Conservation (phyloP, 495 filamentous ascomycete genomes). For the Pyrenula massariospora region DNA sequence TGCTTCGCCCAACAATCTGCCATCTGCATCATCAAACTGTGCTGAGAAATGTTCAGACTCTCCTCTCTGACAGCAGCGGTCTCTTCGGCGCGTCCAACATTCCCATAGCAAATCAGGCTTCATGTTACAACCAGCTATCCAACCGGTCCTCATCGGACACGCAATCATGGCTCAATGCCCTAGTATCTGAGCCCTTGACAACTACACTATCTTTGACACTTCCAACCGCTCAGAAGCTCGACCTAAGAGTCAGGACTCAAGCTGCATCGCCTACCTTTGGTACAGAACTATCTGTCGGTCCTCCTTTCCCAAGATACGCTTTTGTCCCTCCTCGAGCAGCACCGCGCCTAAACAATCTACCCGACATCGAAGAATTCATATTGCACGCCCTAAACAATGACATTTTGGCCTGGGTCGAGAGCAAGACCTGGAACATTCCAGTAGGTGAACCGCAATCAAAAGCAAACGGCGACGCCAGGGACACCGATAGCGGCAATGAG, state of each 20-base stretch:
- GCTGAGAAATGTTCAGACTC: background rate
- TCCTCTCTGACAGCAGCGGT: background rate
- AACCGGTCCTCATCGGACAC: background rate
- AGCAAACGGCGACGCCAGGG: background rate
- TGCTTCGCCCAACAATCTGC: conserved; percentile 55
- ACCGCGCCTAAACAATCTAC: background rate
- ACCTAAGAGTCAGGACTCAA: background rate
- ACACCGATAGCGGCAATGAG: background rate
- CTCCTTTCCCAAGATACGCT: background rate
- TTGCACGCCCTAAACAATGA: background rate
- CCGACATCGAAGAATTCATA: background rate
- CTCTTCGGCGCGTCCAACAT: background rate
- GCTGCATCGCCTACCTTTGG: background rate
- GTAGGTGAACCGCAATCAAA: background rate
- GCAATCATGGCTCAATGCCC: background rate
- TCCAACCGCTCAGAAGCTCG: background rate
- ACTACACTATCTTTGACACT: background rate
- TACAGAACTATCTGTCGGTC: background rate
- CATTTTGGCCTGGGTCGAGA: background rate
- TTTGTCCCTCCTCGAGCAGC: background rate
- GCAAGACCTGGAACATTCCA: background rate
- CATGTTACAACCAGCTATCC: background rate
- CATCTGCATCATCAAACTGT: conserved; percentile 40
- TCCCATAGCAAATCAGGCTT: background rate
- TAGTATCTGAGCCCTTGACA: background rate